Conservation (phyloP, 2,329 filamentous ascomycete genomes). For the Fusarium coicis region DNA sequence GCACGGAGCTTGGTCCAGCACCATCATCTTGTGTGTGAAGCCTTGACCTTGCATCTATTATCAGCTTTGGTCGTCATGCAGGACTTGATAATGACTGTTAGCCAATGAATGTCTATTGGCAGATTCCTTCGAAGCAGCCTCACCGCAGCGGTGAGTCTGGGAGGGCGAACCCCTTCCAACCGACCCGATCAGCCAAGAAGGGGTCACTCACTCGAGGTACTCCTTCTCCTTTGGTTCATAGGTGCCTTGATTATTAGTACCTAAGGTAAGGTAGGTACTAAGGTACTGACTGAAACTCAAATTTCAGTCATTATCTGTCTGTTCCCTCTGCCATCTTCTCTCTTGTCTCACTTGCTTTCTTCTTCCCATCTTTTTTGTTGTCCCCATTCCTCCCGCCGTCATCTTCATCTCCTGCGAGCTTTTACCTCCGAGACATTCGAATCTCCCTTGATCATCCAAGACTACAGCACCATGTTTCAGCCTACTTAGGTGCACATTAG, state of each 20-base stretch:
- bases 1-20: background rate
- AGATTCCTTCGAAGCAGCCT: background rate
- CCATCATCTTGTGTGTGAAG: background rate
- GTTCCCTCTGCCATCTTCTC: background rate
- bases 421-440: conserved; percentile 2
- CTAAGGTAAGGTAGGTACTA: no score
- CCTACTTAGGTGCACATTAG: background rate
- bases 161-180: background rate
- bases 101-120: background rate
- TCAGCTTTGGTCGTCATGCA: background rate
- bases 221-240: background rate
- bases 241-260: background rate
- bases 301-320: background rate
- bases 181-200: background rate
- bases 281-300: background rate
- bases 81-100: background rate
- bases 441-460: background rate
- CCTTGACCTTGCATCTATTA: background rate
- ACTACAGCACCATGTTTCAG: background rate
- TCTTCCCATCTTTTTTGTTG: background rate
- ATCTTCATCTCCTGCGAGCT: background rate
- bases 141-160: conserved; percentile 6
- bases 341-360: conserved; percentile 7
- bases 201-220: background rate
- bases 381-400: background rate